Conservation (phyloP, 2,329 filamentous ascomycete species). For the Leptographium flavum region DNA sequence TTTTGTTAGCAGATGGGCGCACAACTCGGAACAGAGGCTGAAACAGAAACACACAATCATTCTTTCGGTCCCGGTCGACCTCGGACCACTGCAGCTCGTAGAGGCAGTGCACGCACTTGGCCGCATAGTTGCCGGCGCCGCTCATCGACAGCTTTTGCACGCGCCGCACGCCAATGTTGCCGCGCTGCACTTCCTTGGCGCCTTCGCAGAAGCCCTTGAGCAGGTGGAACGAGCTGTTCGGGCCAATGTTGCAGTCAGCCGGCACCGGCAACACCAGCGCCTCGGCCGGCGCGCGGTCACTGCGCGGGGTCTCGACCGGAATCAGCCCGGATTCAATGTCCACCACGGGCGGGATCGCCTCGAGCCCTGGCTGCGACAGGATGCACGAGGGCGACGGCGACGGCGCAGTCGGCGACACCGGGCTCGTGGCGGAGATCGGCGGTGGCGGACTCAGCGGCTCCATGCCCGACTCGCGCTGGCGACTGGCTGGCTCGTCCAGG, state of each 20-base stretch:
- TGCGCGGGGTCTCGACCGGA: constrained; percentile 6
- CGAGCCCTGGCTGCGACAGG: constrained; percentile 4
- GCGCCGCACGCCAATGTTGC: constrained; percentile 34
- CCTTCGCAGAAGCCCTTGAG: constrained; percentile 42
- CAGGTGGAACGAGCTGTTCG: constrained; percentile 34
- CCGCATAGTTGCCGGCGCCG: constrained; percentile 25
- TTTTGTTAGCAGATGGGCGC: background rate
- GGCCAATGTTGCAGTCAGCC: constrained; percentile 24
- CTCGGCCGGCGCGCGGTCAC: background rate
- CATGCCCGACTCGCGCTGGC: background rate
- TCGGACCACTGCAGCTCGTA: constrained; percentile 39
- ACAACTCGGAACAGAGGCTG: background rate
- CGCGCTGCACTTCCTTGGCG: constrained; percentile 33
- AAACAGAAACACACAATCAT: constrained; percentile 25
- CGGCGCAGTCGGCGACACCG: background rate
- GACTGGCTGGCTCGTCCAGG: background rate
- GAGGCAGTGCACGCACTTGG: constrained; percentile 36
- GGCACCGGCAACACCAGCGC: background rate
- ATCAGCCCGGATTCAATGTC: constrained; percentile 11
- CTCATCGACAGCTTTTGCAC: constrained; percentile 27
- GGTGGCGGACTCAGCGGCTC: background rate
- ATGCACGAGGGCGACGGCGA: too few relatives aligned
- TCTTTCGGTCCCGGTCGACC: constrained; percentile 36
- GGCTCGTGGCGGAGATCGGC: background rate
- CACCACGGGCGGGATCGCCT: background rate